phyloP scores from a whole-genome alignment of 352 stramenopile species.

The Plasmopara muralis region DNA sequence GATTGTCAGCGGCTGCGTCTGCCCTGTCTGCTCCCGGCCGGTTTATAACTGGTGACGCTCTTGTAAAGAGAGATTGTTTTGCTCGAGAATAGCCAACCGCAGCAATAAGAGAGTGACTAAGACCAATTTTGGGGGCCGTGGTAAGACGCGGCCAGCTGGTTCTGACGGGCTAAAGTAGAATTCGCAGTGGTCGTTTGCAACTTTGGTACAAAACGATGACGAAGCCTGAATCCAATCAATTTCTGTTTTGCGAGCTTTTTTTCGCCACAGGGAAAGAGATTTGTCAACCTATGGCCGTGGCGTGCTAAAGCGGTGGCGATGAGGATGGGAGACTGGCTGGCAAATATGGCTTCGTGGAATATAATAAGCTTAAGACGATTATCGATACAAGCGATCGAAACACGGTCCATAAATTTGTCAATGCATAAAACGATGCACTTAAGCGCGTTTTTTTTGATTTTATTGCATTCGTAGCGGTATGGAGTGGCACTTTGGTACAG shows the following conservation, averaged over 20 bases:
- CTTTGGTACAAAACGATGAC: slow-evolving; percentile 1
- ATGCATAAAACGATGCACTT: slow-evolving; percentile 12
- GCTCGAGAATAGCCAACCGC: no score
- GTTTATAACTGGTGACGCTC: slow-evolving; percentile 13
- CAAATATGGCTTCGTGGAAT: slow-evolving; percentile 2
- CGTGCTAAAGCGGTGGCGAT: slow-evolving; percentile 2
- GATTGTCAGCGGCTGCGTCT: slow-evolving; percentile 17
- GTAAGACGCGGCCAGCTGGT: slow-evolving; percentile 4
- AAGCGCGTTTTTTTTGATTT: slow-evolving; percentile 11
- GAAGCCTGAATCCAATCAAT: background rate
- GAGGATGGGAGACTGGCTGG: slow-evolving; percentile 1
- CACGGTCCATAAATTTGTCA: slow-evolving; percentile 11
- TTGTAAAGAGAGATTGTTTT: slow-evolving; percentile 8
- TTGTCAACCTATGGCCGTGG: slow-evolving; percentile 16
- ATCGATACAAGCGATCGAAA: background rate
- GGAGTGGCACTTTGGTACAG: slow-evolving; percentile 6
- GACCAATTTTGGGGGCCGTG: no score
- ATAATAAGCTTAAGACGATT: slow-evolving; percentile 11
- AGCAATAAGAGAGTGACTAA: background rate
- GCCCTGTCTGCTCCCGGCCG: slow-evolving; percentile 9
- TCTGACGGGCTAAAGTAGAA: background rate
- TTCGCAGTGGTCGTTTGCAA: background rate
- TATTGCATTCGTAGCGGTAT: slow-evolving; percentile 6
- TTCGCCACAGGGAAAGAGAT: slow-evolving; percentile 15
- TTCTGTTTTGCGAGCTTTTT: slow-evolving; percentile 4